Base-by-base conservation (phyloP, 1,139 yeast species). In the Kluyveromyces sp. region DNA sequence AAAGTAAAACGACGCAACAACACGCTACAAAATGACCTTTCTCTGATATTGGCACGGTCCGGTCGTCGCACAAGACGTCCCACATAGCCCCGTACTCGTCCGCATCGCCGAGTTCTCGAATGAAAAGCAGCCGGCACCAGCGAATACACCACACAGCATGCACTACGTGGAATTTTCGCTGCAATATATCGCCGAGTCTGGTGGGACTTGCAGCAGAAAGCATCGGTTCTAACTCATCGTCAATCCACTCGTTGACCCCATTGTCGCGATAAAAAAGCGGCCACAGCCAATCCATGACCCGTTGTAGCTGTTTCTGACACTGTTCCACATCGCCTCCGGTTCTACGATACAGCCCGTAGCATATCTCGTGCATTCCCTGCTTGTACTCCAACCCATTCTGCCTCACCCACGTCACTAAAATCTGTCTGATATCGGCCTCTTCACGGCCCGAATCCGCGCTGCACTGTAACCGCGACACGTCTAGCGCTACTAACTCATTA, bases 321-420 rank as follows among this genome's bases (percentile, higher is more conserved):
- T 26, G 17, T 7, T 19, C 20, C 13, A 13, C 25, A 18, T 25
- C 22, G 25, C 28, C 13, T n/a, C 31, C 40, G 20, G 26, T 25
- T 15, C 39, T 35, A 46, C 77, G 61, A 55, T 72, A 80, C 1
- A 82, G 65, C 46, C 80, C 57, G 1, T 86, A 88, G 49, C 79
- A 66, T 12, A 82, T 66, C 56, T 82, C 89, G 60, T 82, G 89
- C 49, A 77, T 68, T 0, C 89, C 89, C 56, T 82, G 89, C 52
- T 76, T 79, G 58, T 82, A 82, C 1, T 78, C 75, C n/a, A 71
- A 67, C 16, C 57, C 59, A n/a, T 49, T 54, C 34, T 63, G 60
- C 3, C 50, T 33, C 38, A 57, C 45, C 19, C 74, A 71, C 52
- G 77, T 76, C 58, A 68, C 80, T 25, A 82, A 57, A 2, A 81